phyloP scores from a whole-genome alignment of 164 flowering plant genomes.

The Paratinospora sagittata region DNA sequence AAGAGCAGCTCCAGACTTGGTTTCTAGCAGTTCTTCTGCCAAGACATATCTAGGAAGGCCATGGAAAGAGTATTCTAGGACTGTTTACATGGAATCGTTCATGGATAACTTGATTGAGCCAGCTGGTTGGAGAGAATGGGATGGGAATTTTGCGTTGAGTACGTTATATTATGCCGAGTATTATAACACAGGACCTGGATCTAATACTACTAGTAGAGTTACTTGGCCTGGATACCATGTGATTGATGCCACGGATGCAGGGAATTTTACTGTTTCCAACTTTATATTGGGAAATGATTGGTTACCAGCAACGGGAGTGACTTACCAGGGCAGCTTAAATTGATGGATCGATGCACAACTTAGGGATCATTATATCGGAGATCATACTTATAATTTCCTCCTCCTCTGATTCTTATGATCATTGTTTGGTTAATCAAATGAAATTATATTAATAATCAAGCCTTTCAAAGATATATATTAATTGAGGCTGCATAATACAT shows the following conservation, averaged over 20 bases:
- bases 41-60: conserved; percentile 31
- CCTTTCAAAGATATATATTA: neutral
- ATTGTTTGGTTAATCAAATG: neutral
- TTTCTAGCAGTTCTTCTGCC: conserved; percentile 6
- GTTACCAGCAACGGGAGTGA: conserved; percentile 31
- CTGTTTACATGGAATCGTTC: conserved; percentile 25
- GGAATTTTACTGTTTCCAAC: conserved; percentile 24
- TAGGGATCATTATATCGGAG: neutral
- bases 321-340: conserved; percentile 23
- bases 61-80: conserved; percentile 34
- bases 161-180: conserved; percentile 29
- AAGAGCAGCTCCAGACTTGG: conserved; percentile 20
- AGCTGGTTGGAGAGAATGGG: conserved; percentile 33
- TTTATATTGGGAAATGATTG: conserved; percentile 31
- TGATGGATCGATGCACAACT: conserved; percentile 2
- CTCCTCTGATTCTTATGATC: neutral
- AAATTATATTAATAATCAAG: neutral
- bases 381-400: neutral
- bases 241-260: conserved; percentile 22
- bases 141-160: conserved; percentile 19
- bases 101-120: conserved; percentile 25
- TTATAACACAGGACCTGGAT: conserved; percentile 29
- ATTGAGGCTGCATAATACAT: too few relatives aligned
- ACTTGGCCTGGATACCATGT: conserved; percentile 34
- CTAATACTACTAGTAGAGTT: conserved; percentile 24